These are phyloP conservation scores for Lachnum nothofagi DNA, from an alignment of 2,329 filamentous ascomycete genomes.

Conservation along the genomic window DNA sequence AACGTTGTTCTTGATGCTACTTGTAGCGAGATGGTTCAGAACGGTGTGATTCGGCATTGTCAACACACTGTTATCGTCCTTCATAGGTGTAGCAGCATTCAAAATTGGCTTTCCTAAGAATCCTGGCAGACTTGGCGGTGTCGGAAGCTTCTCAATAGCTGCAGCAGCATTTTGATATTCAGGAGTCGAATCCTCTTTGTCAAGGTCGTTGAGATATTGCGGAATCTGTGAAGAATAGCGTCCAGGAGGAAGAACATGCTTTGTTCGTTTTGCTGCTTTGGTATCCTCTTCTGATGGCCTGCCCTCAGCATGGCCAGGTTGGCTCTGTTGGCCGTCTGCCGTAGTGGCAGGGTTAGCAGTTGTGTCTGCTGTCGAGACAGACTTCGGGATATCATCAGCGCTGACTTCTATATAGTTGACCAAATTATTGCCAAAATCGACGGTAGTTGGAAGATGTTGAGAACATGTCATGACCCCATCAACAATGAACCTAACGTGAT, in stretches of 20 bases:
- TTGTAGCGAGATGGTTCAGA: constrained; percentile 91
- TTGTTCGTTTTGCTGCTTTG: constrained; percentile 42
- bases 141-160: constrained; percentile 73
- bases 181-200: constrained; percentile 72
- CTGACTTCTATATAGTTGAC: constrained; percentile 97
- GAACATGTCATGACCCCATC: constrained; percentile 91
- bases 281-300: constrained; percentile 35
- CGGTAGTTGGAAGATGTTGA: constrained; percentile 81
- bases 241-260: constrained; percentile 49
- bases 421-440: constrained; percentile 95
- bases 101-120: constrained; percentile 93
- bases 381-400: constrained; percentile 59
- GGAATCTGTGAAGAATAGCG: constrained; percentile 72
- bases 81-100: constrained; percentile 85
- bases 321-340: constrained; percentile 16
- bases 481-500: constrained; percentile 94
- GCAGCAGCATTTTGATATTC: constrained; percentile 68
- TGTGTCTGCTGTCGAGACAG: constrained; percentile 30
- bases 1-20: constrained; percentile 95
- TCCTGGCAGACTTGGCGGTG: constrained; percentile 78
- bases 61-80: constrained; percentile 95
- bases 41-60: constrained; percentile 97
- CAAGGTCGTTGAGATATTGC: constrained; percentile 78
- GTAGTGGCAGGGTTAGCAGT: constrained; percentile 13
- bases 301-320: constrained; percentile 19